A percentile compares a stretch with the other conserved stretches of the same genome.
Evolutionary conservation across 208 protist genomes (phyloP).

Genomic region (Herpetomonas tarakana): DNA sequence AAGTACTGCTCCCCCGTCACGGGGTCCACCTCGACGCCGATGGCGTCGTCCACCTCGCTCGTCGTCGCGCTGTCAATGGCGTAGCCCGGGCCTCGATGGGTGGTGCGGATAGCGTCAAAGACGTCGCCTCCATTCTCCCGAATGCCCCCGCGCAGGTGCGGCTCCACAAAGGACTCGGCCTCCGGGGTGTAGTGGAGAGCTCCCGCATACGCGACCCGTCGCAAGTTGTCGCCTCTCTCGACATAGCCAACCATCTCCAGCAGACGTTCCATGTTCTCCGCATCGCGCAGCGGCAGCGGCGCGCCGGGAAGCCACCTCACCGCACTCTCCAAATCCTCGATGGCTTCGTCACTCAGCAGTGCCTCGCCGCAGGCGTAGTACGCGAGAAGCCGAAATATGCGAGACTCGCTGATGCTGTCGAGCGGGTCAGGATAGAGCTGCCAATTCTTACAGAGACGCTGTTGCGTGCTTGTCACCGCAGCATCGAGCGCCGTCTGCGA

Average conservation of each 20-base stretch:
- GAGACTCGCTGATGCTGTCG: conserved; percentile 55
- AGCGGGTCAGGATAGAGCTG: conserved; percentile 52
- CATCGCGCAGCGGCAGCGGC: conserved; percentile 32
- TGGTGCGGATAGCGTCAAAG: conserved; percentile 61
- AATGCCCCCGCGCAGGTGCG: conserved; percentile 32
- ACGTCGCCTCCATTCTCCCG: conserved; percentile 61
- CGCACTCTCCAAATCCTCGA: conserved; percentile 48
- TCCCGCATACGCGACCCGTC: conserved; percentile 58
- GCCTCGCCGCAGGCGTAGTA: conserved; percentile 72
- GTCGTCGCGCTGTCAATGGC: conserved; percentile 88
- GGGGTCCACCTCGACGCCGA: conserved; percentile 64
- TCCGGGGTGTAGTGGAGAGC: conserved; percentile 64
- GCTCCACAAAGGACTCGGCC: conserved; percentile 50
- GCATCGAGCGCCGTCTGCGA: conserved; percentile 19
- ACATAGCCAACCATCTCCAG: conserved; percentile 62
- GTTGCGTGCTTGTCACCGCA: conserved; percentile 58
- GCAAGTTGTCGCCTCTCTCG: conserved; percentile 65
- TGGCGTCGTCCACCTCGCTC: conserved; percentile 90
- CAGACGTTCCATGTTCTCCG: conserved; percentile 53
- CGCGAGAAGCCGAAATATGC: conserved; percentile 75
- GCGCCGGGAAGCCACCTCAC: conserved; percentile 46
- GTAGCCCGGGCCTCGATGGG: conserved; percentile 49
- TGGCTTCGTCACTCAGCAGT: conserved; percentile 47
- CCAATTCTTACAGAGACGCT: conserved; percentile 54
- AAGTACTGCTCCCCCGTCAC: conserved; percentile 62